phyloP scores from a whole-genome alignment of 2,329 filamentous ascomycete genomes.

The Aspergillus glaucus region DNA sequence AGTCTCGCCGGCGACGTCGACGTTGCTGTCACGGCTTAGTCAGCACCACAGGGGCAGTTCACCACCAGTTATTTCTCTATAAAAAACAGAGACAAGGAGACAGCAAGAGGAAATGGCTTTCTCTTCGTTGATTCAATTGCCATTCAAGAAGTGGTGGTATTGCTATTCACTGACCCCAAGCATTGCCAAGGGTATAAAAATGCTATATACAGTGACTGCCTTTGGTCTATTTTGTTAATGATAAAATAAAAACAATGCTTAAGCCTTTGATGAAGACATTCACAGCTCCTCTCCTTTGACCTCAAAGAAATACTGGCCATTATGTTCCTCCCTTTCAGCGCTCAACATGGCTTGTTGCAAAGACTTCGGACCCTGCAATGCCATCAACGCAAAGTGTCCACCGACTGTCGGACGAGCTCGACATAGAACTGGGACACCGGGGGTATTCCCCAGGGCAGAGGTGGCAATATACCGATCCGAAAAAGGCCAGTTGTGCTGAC shows the following conservation, averaged over 20 bases:
- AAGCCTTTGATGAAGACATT: background rate
- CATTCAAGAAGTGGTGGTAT: no score
- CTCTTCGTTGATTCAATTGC: no score
- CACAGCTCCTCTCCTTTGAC: conserved; percentile 11
- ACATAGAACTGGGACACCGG: conserved; percentile 29
- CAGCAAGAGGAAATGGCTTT: no score
- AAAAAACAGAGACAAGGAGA: no score
- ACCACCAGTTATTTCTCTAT: no score
- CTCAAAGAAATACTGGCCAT: background rate
- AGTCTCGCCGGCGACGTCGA: background rate
- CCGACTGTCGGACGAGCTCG: conserved; percentile 38
- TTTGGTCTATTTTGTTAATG: background rate
- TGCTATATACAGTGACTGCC: background rate
- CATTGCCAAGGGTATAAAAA: no score
- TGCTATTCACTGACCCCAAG: no score
- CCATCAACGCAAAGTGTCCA: conserved; percentile 39
- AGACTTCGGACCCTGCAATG: conserved; percentile 26
- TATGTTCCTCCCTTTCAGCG: background rate
- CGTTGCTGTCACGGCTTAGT: background rate
- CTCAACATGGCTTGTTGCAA: conserved; percentile 13
- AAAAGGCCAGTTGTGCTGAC: conserved; percentile 40
- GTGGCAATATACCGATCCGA: conserved; percentile 37
- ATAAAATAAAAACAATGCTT: background rate
- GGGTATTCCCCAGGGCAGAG: conserved; percentile 22
- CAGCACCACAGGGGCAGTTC: background rate